These are phyloP conservation scores for Pseudovirgaria hyperparasitica DNA, from an alignment of 2,329 filamentous ascomycete genomes.

Conservation along the genomic window DNA sequence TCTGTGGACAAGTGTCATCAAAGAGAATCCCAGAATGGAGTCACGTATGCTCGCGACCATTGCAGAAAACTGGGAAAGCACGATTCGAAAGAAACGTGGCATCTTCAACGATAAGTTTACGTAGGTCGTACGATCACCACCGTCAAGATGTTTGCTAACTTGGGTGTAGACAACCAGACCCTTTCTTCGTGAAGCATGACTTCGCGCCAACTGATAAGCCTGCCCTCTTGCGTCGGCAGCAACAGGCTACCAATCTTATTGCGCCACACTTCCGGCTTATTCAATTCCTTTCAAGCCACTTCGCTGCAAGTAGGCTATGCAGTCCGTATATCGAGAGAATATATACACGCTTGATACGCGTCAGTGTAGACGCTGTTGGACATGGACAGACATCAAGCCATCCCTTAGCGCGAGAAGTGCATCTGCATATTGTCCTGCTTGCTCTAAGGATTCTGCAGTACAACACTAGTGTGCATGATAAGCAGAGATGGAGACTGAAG, in stretches of 20 bases:
- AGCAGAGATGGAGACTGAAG: slow-evolving; percentile 69
- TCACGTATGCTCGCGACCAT: slow-evolving; percentile 77
- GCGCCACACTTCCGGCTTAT: slow-evolving; percentile 76
- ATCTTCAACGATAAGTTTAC: slow-evolving; percentile 64
- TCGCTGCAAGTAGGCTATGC: slow-evolving; percentile 79
- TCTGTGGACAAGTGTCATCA: slow-evolving; percentile 91
- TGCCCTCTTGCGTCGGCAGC: slow-evolving; percentile 59
- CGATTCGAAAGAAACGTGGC: slow-evolving; percentile 63
- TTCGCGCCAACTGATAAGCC: slow-evolving; percentile 83
- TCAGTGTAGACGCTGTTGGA: slow-evolving; percentile 60
- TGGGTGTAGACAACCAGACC: slow-evolving; percentile 50
- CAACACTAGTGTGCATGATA: slow-evolving; percentile 50
- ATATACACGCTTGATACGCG: slow-evolving; percentile 68
- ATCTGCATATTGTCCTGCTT: slow-evolving; percentile 78
- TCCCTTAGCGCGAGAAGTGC: slow-evolving; percentile 80
- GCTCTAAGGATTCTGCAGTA: slow-evolving; percentile 65
- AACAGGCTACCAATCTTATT: slow-evolving; percentile 68
- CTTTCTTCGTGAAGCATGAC: slow-evolving; percentile 83
- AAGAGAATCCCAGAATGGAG: slow-evolving; percentile 85
- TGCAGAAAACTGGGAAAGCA: slow-evolving; percentile 80
- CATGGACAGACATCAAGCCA: slow-evolving; percentile 54
- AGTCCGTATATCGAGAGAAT: slow-evolving; percentile 69
- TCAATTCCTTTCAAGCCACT: slow-evolving; percentile 88
- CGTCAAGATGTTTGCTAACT: slow-evolving; percentile 15
- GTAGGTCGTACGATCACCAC: slow-evolving; percentile 26